Conservation (phyloP, 192 early-diverging fungal species). For the Mortierella alpina region DNA sequence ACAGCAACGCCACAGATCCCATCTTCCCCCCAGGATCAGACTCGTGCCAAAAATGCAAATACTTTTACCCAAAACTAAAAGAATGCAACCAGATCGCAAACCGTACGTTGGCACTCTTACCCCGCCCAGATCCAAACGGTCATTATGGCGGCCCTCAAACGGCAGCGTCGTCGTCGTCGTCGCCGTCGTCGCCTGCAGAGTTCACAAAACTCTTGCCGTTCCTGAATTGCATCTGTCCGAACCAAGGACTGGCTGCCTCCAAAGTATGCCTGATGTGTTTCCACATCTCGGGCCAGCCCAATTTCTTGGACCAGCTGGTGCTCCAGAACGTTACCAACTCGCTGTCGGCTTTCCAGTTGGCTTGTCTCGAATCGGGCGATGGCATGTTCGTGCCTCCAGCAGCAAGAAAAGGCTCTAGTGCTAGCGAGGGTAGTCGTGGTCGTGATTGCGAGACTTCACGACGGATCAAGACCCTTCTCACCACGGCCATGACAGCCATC, state of each 20-base stretch:
- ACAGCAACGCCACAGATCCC: slow-evolving; percentile 20
- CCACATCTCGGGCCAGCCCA: slow-evolving; percentile 17
- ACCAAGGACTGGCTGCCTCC: slow-evolving; percentile 34
- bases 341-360: slow-evolving; percentile 33
- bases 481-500: background rate
- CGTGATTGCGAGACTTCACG: too few species aligned
- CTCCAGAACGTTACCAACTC: slow-evolving; percentile 24
- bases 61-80: slow-evolving; percentile 50
- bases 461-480: background rate
- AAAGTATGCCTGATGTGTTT: slow-evolving; percentile 44
- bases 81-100: slow-evolving; percentile 40
- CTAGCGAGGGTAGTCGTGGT: background rate
- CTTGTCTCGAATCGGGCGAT: slow-evolving; percentile 25
- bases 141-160: background rate
- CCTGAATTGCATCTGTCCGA: slow-evolving; percentile 40
- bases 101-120: slow-evolving; percentile 7
- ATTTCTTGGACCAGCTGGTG: slow-evolving; percentile 24
- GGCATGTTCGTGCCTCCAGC: slow-evolving; percentile 27
- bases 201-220: slow-evolving; percentile 39
- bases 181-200: slow-evolving; percentile 9
- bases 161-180: background rate
- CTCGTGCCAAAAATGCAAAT: slow-evolving; percentile 46
- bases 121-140: background rate
- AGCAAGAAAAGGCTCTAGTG: slow-evolving; percentile 15
- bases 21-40: slow-evolving; percentile 33